A percentile compares a stretch with the other conserved stretches of the same genome.
These are phyloP conservation scores for Yarrowia divulgata DNA, from an alignment of 805 yeast species.

Conservation along the genomic window DNA sequence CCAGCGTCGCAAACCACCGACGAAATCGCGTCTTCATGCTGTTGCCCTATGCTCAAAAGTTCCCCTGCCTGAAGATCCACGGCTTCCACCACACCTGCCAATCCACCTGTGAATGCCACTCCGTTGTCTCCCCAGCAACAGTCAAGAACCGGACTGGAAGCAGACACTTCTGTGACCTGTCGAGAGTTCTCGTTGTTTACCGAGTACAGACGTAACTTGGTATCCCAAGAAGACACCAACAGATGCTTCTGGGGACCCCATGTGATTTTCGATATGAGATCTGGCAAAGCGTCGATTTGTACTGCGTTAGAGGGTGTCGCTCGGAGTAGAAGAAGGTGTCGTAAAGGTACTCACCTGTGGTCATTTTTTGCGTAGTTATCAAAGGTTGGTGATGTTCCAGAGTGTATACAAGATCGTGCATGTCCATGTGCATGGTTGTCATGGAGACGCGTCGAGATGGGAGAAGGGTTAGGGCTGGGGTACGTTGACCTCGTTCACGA, in stretches of 20 bases:
- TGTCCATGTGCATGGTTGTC: conserved; percentile 1
- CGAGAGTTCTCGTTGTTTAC: conserved; percentile 44
- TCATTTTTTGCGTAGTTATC: neutral
- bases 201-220: conserved; percentile 56
- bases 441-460: conserved; percentile 1
- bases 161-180: conserved; percentile 42
- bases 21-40: conserved; percentile 56
- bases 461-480: neutral
- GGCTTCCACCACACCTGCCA: conserved; percentile 62
- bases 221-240: conserved; percentile 67
- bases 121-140: conserved; percentile 46
- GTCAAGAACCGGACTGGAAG: conserved; percentile 50
- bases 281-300: conserved; percentile 48
- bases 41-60: conserved; percentile 45
- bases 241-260: conserved; percentile 55
- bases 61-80: conserved; percentile 60
- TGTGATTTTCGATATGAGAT: conserved; percentile 55
- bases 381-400: neutral
- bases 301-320: conserved; percentile 5
- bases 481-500: neutral
- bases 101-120: conserved; percentile 57
- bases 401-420: conserved; percentile 2
- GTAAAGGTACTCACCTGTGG: neutral
- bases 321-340: neutral
- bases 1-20: conserved; percentile 47